phyloP scores from a whole-genome alignment of 2,329 filamentous ascomycete genomes.

The Pseudocercospora vitis region DNA sequence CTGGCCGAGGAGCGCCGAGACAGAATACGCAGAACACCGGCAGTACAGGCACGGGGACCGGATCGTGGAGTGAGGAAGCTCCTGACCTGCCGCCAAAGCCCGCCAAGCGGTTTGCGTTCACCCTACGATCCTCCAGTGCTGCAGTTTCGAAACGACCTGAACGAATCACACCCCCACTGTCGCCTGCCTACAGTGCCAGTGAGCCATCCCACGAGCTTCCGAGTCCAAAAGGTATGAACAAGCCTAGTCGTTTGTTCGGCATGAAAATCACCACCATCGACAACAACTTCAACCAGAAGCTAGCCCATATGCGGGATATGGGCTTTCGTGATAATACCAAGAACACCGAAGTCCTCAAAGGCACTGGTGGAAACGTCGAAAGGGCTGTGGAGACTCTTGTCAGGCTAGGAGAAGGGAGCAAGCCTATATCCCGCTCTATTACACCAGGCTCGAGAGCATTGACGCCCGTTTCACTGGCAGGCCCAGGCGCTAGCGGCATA shows the following conservation, averaged over 20 bases:
- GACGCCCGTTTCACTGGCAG: slow-evolving; percentile 50
- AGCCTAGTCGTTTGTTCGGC: slow-evolving; percentile 48
- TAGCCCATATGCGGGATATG: slow-evolving; percentile 80
- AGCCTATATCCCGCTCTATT: slow-evolving; percentile 38
- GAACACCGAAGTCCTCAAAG: slow-evolving; percentile 78
- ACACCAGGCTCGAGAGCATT: slow-evolving; percentile 35
- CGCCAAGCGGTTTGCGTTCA: slow-evolving; percentile 61
- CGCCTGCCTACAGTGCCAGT: slow-evolving; percentile 35
- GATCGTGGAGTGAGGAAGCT: slow-evolving; percentile 55
- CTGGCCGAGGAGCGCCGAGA: slow-evolving; percentile 17
- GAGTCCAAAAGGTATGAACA: slow-evolving; percentile 50
- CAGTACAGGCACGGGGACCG: slow-evolving; percentile 47
- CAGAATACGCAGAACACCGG: slow-evolving; percentile 56
- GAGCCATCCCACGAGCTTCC: slow-evolving; percentile 26
- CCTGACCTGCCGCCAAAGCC: slow-evolving; percentile 62
- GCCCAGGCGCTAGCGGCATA: slow-evolving; percentile 46
- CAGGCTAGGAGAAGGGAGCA: slow-evolving; percentile 71
- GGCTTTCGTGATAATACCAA: slow-evolving; percentile 82
- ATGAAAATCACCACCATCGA: slow-evolving; percentile 55
- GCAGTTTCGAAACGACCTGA: slow-evolving; percentile 60
- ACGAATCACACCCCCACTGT: slow-evolving; percentile 39
- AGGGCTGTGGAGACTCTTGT: slow-evolving; percentile 82
- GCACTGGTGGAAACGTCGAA: slow-evolving; percentile 80
- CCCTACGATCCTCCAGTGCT: slow-evolving; percentile 68
- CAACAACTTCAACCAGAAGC: slow-evolving; percentile 71